phyloP scores from a whole-genome alignment of 164 flowering plant species.

The Aristolochia fimbriata region DNA sequence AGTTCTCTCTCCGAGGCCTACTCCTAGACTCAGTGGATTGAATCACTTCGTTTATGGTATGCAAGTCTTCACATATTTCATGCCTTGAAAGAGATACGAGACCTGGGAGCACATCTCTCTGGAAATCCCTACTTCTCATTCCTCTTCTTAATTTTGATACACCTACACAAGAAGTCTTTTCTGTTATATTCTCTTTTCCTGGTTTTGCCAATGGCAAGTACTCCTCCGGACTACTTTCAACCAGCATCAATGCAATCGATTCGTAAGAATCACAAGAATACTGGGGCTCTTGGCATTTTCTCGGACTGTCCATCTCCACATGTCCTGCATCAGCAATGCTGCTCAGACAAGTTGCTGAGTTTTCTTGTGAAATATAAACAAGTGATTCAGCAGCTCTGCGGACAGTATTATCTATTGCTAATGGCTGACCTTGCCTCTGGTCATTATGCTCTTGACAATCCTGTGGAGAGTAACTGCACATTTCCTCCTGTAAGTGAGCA shows the following conservation, averaged over 20 bases:
- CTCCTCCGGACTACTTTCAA: constrained; percentile 32
- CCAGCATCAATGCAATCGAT: constrained; percentile 20
- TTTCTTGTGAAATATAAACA: constrained; percentile 19
- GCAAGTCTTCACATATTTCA: constrained; percentile 53
- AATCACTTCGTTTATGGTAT: constrained; percentile 33
- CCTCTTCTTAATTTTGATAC: constrained; percentile 44
- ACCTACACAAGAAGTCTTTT: constrained; percentile 10
- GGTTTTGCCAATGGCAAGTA: constrained; percentile 26
- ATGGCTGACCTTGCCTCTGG: constrained; percentile 9
- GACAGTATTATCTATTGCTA: constrained; percentile 22
- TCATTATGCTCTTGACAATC: constrained; percentile 3
- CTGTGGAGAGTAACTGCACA: background rate
- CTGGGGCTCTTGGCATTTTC: constrained; percentile 22
- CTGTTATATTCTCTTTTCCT: constrained; percentile 19
- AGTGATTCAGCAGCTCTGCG: constrained; percentile 40
- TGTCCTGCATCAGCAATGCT: constrained; percentile 3
- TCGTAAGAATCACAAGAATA: constrained; percentile 48
- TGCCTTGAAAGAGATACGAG: constrained; percentile 46
- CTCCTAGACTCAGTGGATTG: constrained; percentile 35
- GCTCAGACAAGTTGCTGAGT: constrained; percentile 10
- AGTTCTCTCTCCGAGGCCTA: constrained; percentile 21
- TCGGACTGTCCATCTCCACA: constrained; percentile 9
- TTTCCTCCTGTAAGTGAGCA: constrained; percentile 1
- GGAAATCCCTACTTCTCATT: constrained; percentile 55
- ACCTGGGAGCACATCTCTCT: constrained; percentile 48